A percentile compares a stretch with the other conserved stretches of the same genome.
phyloP scores from a whole-genome alignment of 352 stramenopile species.

The Phytophthora lateralis region DNA sequence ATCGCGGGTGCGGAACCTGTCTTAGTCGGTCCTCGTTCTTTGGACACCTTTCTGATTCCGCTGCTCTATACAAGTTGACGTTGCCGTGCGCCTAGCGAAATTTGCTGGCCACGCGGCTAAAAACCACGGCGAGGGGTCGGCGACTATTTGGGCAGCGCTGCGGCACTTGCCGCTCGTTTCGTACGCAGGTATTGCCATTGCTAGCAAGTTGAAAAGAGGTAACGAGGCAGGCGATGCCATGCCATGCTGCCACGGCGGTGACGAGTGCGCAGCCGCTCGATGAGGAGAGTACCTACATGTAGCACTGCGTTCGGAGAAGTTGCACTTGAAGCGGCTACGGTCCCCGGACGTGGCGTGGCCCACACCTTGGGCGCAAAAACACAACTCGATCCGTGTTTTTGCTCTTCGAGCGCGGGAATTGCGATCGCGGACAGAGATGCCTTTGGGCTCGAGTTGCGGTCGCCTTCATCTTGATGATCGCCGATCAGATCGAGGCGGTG shows the following conservation, averaged over 20 bases:
- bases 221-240: too few species aligned
- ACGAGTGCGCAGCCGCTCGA: too few species aligned
- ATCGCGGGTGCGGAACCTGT: neutral
- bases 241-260: too few species aligned
- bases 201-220: too few species aligned
- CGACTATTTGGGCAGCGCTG: conserved; percentile 2
- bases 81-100: conserved; percentile 18
- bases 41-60: conserved; percentile 2
- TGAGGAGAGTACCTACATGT: too few species aligned
- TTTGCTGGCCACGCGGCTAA: neutral
- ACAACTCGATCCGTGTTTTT: conserved; percentile 17
- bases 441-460: neutral
- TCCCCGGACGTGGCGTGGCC: conserved; percentile 15
- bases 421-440: conserved; percentile 24
- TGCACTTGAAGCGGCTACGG: conserved; percentile 20
- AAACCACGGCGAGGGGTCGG: neutral
- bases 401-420: conserved; percentile 15
- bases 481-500: neutral
- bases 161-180: too few species aligned
- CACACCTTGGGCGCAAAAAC: conserved; percentile 14
- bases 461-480: conserved; percentile 35
- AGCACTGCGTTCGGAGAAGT: neutral
- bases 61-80: conserved; percentile 14
- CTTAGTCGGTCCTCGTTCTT: neutral
- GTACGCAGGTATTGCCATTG: too few species aligned